phyloP scores from a whole-genome alignment of 1,139 yeast genomes.

The Yamadazyma pseudoaaseri region DNA sequence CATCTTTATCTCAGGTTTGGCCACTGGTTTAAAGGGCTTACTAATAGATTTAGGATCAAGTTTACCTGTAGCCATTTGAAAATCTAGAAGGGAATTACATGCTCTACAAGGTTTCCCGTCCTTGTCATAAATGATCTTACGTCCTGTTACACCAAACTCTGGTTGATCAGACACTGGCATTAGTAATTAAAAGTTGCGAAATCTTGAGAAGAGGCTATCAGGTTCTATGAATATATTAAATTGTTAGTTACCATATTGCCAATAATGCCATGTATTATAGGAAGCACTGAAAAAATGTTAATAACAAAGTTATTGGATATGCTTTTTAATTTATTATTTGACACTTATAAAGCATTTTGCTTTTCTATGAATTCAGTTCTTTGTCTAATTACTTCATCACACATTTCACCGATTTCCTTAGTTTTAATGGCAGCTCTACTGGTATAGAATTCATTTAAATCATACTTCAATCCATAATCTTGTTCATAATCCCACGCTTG shows the following conservation, averaged over 20 bases:
- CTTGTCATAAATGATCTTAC: constrained; percentile 74
- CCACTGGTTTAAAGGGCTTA: constrained; percentile 8
- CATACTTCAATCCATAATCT: constrained; percentile 51
- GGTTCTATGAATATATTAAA: too few relatives aligned
- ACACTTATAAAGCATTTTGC: neutral
- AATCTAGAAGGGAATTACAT: constrained; percentile 76
- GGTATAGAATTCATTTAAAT: constrained; percentile 66
- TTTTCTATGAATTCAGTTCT: constrained; percentile 33
- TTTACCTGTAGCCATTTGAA: constrained; percentile 56
- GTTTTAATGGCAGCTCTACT: constrained; percentile 69
- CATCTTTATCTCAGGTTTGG: constrained; percentile 16
- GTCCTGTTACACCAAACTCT: constrained; percentile 56
- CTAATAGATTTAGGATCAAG: constrained; percentile 6
- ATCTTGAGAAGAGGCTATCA: too few relatives aligned
- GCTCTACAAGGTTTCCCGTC: constrained; percentile 93
- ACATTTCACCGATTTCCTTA: constrained; percentile 67
- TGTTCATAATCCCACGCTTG: constrained; percentile 92
- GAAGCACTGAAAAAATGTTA: too few relatives aligned
- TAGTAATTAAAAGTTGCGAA: too few relatives aligned
- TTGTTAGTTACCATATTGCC: too few relatives aligned
- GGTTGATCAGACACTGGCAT: constrained; percentile 26
- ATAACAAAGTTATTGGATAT: too few relatives aligned
- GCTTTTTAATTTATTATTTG: too few relatives aligned
- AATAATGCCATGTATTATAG: too few relatives aligned
- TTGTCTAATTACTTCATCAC: constrained; percentile 61